phyloP scores from a whole-genome alignment of 1,139 yeast species.

The Barnettozyma hawaiiensis region DNA sequence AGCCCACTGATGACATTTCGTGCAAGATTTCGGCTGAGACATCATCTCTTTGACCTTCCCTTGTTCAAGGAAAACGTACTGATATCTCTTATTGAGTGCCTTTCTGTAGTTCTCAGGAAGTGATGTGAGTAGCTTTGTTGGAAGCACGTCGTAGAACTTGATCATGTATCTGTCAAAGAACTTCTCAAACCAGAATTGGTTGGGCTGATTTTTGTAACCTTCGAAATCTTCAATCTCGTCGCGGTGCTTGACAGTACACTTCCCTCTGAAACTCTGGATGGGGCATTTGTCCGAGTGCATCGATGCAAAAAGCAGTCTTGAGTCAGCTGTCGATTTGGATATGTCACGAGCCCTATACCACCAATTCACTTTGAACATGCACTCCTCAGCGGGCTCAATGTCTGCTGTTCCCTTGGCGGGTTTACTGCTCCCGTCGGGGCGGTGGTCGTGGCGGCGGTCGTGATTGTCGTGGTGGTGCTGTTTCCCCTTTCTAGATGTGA shows the following conservation, averaged over 20 bases:
- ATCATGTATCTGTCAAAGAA: constrained; percentile 84
- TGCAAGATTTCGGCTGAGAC: constrained; percentile 64
- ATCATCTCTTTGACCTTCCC: constrained; percentile 61
- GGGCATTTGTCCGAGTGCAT: constrained; percentile 88
- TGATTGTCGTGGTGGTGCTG: no score
- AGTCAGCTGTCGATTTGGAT: constrained; percentile 58
- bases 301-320: constrained; percentile 76
- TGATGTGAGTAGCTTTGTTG: constrained; percentile 49
- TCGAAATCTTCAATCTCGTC: constrained; percentile 57
- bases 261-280: constrained; percentile 67
- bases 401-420: constrained; percentile 13
- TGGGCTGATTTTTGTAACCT: constrained; percentile 50
- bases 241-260: constrained; percentile 62
- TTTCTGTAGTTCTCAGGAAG: constrained; percentile 48
- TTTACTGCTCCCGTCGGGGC: constrained; percentile 9
- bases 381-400: constrained; percentile 42
- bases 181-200: constrained; percentile 78
- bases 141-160: constrained; percentile 73
- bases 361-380: constrained; percentile 78
- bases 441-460: no score
- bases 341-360: constrained; percentile 86
- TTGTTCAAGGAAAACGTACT: constrained; percentile 69
- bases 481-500: constrained; percentile 38
- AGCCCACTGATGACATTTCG: constrained; percentile 81
- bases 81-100: constrained; percentile 64